phyloP scores from a whole-genome alignment of 2,329 filamentous ascomycete genomes.

The Fusarium subtropicale region DNA sequence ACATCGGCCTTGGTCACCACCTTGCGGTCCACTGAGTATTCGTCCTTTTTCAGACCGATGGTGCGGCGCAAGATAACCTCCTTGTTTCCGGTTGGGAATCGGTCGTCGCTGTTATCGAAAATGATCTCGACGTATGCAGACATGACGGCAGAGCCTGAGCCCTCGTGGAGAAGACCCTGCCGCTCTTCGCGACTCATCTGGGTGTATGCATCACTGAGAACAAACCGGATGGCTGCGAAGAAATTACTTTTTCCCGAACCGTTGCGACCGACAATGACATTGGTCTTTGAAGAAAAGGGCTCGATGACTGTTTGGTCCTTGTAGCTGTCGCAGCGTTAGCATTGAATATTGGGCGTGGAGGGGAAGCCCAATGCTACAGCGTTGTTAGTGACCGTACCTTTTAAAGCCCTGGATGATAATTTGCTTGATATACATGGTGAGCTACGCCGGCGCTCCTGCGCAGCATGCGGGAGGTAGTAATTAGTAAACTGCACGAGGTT shows the following conservation, averaged over 20 bases:
- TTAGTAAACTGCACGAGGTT: conserved; percentile 43
- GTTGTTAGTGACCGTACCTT: conserved; percentile 69
- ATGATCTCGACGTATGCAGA: conserved; percentile 99
- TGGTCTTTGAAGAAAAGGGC: conserved; percentile 96
- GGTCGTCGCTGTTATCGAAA: conserved; percentile 96
- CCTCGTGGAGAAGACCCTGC: conserved; percentile 95
- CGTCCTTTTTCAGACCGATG: conserved; percentile 97
- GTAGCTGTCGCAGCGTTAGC: conserved; percentile 72
- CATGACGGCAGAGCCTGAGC: conserved; percentile 97
- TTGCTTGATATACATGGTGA: conserved; percentile 96
- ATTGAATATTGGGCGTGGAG: conserved; percentile 18
- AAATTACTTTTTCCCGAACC: conserved; percentile 99
- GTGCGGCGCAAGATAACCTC: conserved; percentile 92
- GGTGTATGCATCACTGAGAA: conserved; percentile 96
- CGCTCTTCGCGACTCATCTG: conserved; percentile 96
- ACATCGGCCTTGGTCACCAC: conserved; percentile 95
- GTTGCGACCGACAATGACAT: conserved; percentile 99
- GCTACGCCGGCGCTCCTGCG: conserved; percentile 54
- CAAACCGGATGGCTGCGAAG: conserved; percentile 98
- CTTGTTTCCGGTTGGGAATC: conserved; percentile 91
- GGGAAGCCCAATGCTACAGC: conserved; percentile 6
- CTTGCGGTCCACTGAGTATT: conserved; percentile 97
- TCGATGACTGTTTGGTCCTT: conserved; percentile 99
- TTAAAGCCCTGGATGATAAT: conserved; percentile 99
- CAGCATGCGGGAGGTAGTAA: conserved; percentile 50